These are phyloP conservation scores for Wallacemonas sp. DNA, from an alignment of 208 protist species.

Conservation along the genomic window DNA sequence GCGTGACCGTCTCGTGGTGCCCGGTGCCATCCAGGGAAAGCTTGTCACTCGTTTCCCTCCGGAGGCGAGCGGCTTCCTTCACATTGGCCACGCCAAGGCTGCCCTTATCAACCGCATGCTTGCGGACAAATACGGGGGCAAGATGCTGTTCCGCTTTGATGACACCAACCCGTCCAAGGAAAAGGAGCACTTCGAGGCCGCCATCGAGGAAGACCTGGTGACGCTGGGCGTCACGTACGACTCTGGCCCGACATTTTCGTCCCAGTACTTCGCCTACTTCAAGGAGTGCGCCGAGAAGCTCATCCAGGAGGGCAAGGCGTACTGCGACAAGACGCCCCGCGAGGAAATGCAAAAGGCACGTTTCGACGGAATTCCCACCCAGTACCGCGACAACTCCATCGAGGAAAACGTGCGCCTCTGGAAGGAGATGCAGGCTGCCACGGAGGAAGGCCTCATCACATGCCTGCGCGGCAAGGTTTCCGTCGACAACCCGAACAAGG, in stretches of 20 bases:
- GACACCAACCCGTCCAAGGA: constrained; percentile 99
- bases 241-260: constrained; percentile 93
- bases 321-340: constrained; percentile 96
- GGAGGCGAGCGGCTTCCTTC: constrained; percentile 96
- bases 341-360: constrained; percentile 96
- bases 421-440: constrained; percentile 94
- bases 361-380: constrained; percentile 91
- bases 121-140: constrained; percentile 95
- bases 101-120: constrained; percentile 98
- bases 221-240: constrained; percentile 93
- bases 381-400: constrained; percentile 83
- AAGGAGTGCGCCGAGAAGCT: constrained; percentile 90
- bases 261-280: constrained; percentile 98
- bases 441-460: constrained; percentile 88
- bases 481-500: constrained; percentile 94
- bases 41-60: constrained; percentile 98
- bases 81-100: constrained; percentile 99
- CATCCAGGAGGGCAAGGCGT: constrained; percentile 93
- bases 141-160: constrained; percentile 99
- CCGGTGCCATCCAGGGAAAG: constrained; percentile 83
- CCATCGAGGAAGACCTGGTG: constrained; percentile 95
- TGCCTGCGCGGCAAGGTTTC: constrained; percentile 98
- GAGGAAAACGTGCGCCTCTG: constrained; percentile 97
- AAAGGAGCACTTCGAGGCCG: constrained; percentile 96
- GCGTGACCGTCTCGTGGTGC: constrained; percentile 75